Evolutionary conservation across 1,139 yeast genomes (phyloP).

Genomic region (Suhomyces bokatorum): DNA sequence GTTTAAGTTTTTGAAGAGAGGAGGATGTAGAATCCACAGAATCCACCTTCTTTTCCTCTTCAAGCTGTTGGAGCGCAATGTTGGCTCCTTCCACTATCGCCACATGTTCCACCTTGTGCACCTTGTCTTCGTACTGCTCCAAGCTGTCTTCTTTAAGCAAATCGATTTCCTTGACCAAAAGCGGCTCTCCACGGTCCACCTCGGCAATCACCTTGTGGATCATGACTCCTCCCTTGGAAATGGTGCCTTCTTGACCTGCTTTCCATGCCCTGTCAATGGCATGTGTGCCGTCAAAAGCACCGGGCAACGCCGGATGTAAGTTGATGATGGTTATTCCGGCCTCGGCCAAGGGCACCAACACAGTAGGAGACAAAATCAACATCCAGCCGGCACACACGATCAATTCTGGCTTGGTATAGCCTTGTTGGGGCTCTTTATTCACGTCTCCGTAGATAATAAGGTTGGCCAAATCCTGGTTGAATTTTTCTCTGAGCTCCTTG

Average conservation of each 20-base stretch:
- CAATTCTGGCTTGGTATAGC: conserved; percentile 64
- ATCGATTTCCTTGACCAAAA: conserved; percentile 75
- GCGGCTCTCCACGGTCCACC: conserved; percentile 91
- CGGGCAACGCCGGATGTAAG: conserved; percentile 95
- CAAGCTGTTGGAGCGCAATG: conserved; percentile 50
- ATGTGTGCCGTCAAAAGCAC: conserved; percentile 94
- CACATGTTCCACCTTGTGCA: conserved; percentile 80
- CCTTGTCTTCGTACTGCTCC: conserved; percentile 77
- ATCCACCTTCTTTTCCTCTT: not conserved
- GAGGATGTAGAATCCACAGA: not conserved
- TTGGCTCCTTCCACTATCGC: conserved; percentile 92
- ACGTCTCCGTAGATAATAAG: conserved; percentile 54
- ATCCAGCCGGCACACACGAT: conserved; percentile 99
- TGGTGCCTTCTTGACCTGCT: conserved; percentile 82
- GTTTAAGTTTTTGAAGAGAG: not conserved
- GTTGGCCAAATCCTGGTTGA: conserved; percentile 76
- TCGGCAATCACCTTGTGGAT: conserved; percentile 92
- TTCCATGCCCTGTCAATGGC: conserved; percentile 96
- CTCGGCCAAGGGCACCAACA: conserved; percentile 62
- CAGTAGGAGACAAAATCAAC: conserved; percentile 80
- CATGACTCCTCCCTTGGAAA: conserved; percentile 90
- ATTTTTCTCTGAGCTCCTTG: conserved; percentile 59
- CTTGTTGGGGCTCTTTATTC: conserved; percentile 22
- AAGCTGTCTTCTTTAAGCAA: conserved; percentile 70
- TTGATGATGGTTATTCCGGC: conserved; percentile 78